Percentiles rank a stretch among this genome's conserved stretches.
Evolutionary conservation across 768 basidiomycete genomes (phyloP).

Genomic region (Boletus tylopilopsis): DNA sequence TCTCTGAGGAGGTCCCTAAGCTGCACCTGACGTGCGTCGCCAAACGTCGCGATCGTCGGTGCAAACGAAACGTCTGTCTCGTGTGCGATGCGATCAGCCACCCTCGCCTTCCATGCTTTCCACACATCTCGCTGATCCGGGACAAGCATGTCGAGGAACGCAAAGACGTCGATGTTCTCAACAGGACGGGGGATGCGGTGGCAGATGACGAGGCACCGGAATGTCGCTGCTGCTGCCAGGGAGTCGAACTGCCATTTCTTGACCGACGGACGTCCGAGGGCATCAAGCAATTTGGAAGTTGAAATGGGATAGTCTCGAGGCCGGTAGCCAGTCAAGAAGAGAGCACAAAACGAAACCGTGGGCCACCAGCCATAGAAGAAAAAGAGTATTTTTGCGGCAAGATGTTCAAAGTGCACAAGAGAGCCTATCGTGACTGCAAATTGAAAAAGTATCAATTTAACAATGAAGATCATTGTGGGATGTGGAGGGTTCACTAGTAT

Average conservation of each 20-base stretch:
- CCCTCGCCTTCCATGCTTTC: conserved; percentile 14
- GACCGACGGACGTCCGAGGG: conserved; percentile 5
- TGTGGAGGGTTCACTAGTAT: too few species aligned
- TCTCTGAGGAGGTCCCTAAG: conserved; percentile 10
- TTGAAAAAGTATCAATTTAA: too few species aligned
- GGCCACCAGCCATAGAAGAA: too few species aligned
- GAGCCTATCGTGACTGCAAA: too few species aligned
- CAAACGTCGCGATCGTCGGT: conserved; percentile 15
- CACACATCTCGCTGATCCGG: conserved; percentile 15
- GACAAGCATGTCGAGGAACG: conserved; percentile 12
- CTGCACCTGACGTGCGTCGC: conserved; percentile 6
- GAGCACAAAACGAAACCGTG: too few species aligned
- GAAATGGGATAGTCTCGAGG: neutral
- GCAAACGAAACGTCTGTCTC: conserved; percentile 8
- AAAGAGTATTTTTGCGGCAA: too few species aligned
- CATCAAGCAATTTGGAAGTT: neutral
- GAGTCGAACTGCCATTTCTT: conserved; percentile 15
- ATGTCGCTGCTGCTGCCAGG: conserved; percentile 15
- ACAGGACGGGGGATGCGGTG: conserved; percentile 11
- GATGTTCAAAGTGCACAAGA: too few species aligned
- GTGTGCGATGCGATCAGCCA: conserved; percentile 16
- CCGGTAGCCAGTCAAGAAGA: neutral
- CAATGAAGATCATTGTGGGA: too few species aligned
- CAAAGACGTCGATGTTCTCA: conserved; percentile 2
- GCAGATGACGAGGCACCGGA: conserved; percentile 16